These are phyloP conservation scores for Dispira parvispora DNA, from an alignment of 192 early-diverging fungal genomes.

Conservation along the genomic window DNA sequence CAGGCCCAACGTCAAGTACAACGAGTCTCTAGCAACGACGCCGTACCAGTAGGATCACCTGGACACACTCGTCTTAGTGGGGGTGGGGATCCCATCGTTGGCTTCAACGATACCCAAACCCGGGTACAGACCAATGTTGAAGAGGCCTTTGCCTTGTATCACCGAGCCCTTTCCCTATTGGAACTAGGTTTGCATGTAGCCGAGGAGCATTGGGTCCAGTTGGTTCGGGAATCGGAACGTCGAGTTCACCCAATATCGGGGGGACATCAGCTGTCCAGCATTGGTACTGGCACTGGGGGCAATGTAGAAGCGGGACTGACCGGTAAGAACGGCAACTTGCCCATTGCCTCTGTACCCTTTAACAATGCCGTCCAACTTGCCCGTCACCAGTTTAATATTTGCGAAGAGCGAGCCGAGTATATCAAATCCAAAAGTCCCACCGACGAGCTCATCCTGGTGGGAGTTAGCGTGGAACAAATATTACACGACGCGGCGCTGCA, in stretches of 20 bases:
- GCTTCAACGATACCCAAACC: neutral
- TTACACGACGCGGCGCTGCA: constrained; percentile 59
- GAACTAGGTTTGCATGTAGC: constrained; percentile 36
- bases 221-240: constrained; percentile 18
- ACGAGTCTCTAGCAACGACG: neutral
- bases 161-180: constrained; percentile 47
- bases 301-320: neutral
- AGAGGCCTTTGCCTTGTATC: constrained; percentile 52
- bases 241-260: constrained; percentile 9
- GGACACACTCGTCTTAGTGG: neutral
- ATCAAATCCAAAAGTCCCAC: constrained; percentile 32
- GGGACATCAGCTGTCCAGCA: constrained; percentile 20
- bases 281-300: constrained; percentile 10
- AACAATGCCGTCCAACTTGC: constrained; percentile 77
- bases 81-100: neutral
- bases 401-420: constrained; percentile 63
- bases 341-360: constrained; percentile 21
- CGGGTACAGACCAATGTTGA: constrained; percentile 21
- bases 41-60: neutral
- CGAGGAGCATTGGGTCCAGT: constrained; percentile 34
- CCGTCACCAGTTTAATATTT: constrained; percentile 77
- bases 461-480: constrained; percentile 43
- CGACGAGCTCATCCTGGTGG: constrained; percentile 32
- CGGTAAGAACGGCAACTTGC: neutral
- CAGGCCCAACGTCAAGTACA: constrained; percentile 12